Evolutionary conservation across 139 green algal genomes (phyloP).

Genomic region (Chlamydomonas schloesseri): DNA sequence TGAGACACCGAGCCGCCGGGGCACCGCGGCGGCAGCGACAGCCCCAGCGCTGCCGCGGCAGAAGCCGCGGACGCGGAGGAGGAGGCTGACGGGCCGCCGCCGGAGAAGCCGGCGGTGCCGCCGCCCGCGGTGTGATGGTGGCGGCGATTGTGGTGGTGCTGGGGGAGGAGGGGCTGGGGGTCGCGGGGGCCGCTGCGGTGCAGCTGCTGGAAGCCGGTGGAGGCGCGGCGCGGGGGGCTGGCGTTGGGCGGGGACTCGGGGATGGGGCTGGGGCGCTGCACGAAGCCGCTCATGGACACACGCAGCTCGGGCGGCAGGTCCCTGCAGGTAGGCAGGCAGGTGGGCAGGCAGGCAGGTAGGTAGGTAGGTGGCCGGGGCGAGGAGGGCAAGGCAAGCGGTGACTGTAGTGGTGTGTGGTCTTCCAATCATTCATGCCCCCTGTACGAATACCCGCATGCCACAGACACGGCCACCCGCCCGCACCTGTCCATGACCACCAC

Average conservation of each 20-base stretch:
- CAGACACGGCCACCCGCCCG: too few species aligned
- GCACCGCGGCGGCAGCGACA: too few species aligned
- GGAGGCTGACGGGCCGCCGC: too few species aligned
- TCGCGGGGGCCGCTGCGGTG: background rate
- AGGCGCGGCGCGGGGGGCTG: slow-evolving; percentile 32
- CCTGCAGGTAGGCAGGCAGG: background rate
- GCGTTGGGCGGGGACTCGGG: slow-evolving; percentile 2
- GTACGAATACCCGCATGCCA: too few species aligned
- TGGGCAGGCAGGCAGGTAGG: background rate
- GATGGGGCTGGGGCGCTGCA: background rate
- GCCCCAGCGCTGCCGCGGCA: too few species aligned
- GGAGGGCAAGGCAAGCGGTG: background rate
- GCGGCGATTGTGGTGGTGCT: background rate
- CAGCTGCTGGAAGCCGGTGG: background rate
- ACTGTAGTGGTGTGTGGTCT: too few species aligned
- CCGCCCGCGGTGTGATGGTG: too few species aligned
- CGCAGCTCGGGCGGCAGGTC: background rate
- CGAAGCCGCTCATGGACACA: slow-evolving; percentile 3
- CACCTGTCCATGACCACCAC: background rate
- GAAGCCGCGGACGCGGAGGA: too few species aligned
- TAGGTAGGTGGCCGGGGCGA: background rate
- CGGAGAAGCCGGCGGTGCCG: too few species aligned
- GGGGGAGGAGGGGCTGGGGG: background rate
- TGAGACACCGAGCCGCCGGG: too few species aligned
- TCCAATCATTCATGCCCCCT: too few species aligned